Base-by-base conservation (phyloP, 2,329 filamentous ascomycete species). In the Scedosporium apiospermum region DNA sequence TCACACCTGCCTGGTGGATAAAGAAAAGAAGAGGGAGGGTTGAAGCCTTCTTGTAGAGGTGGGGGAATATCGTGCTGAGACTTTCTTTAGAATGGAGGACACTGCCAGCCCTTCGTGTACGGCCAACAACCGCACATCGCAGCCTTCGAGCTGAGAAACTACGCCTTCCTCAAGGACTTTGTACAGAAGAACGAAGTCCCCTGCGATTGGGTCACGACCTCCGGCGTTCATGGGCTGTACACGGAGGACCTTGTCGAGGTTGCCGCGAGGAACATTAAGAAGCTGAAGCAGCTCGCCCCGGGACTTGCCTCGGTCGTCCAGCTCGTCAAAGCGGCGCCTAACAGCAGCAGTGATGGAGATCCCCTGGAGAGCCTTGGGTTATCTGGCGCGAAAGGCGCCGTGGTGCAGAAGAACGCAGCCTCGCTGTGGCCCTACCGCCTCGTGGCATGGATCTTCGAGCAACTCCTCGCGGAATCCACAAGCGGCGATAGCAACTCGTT, bases 391-490 rank as follows among this genome's bases (percentile, higher is more conserved):
- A 70, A 80, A 6, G 90, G 87, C 2, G 88, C 86, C 5, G 80
- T 91, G 3, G 75, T 88, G 16, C 88, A 88, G 65, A 76, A 77
- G 49, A 76, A 83, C 51, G 89, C 90, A 0, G 89, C 86, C 0
- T 85, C 85, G 67, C 71, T 91, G 57, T 93, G 89, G 89, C 91
- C 91, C 0, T 96, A 96, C 73, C 96, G 95, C 74, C 82, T 96
- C 18, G 86, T 96, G 1, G 78, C 85, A 1, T 88, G 86, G 74
- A 79, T 93, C 0, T 75, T 96, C 0, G 84, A 90, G 70, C 73
- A 77, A 7, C 79, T 90, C 0, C 69, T 84, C 1, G 65, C 63
- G 6, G 7, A 9, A 34, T 6, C 30, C 30, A 34, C 30, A 34
- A 10, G 30, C 67, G 66, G 72, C 63, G 65, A 77, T 18, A 71